A percentile compares a stretch with the other conserved stretches of the same genome.
Conservation (phyloP, 2,329 filamentous ascomycete species). For the Penicillium sp. region DNA sequence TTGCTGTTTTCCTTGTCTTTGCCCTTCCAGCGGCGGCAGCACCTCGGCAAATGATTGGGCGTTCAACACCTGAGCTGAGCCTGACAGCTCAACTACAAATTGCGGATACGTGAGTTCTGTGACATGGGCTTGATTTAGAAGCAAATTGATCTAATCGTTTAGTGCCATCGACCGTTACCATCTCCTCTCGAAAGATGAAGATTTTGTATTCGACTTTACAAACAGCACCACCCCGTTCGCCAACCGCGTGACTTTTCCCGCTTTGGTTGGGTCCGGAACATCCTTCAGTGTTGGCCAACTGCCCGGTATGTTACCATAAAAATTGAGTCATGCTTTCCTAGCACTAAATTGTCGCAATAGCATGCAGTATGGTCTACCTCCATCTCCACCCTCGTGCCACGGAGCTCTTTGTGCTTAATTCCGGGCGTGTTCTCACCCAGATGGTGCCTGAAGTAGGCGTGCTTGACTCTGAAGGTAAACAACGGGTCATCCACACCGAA, state of each 20-base stretch:
- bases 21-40: conserved; percentile 12
- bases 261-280: conserved; percentile 15
- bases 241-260: conserved; percentile 21
- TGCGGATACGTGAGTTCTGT: conserved; percentile 20
- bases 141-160: background rate
- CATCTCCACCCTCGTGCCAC: conserved; percentile 28
- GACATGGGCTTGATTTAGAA: background rate
- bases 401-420: conserved; percentile 22
- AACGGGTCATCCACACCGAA: conserved; percentile 19
- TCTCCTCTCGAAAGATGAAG: conserved; percentile 21
- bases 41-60: conserved; percentile 11
- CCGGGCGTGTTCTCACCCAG: conserved; percentile 18
- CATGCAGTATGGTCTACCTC: conserved; percentile 27
- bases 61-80: conserved; percentile 19
- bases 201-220: conserved; percentile 25
- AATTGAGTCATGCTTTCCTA: background rate
- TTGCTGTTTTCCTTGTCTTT: conserved; percentile 6
- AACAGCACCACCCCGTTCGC: conserved; percentile 11
- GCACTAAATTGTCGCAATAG: conserved; percentile 10
- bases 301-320: conserved; percentile 16
- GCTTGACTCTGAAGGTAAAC: conserved; percentile 13
- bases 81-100: conserved; percentile 20
- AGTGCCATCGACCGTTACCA: conserved; percentile 24
- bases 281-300: conserved; percentile 20
- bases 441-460: conserved; percentile 22